Evolutionary conservation across 768 basidiomycete species (phyloP).

Genomic region (Mrakia frigida): DNA sequence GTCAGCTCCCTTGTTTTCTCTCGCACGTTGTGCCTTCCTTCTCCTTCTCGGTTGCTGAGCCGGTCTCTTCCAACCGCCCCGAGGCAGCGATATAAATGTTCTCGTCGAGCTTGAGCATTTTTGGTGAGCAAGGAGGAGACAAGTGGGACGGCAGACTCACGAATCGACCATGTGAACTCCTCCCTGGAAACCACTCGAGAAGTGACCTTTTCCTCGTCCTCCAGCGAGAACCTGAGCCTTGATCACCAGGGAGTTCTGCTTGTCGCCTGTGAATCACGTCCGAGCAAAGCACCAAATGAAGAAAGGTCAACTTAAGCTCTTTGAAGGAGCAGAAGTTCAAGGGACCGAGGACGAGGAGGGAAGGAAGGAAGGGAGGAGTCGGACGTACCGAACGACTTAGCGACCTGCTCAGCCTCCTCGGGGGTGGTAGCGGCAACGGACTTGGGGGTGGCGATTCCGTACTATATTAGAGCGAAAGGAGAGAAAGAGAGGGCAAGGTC

Average conservation of each 20-base stretch:
- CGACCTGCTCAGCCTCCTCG: constrained; percentile 82
- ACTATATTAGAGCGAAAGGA: constrained; percentile 52
- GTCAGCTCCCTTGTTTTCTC: not conserved
- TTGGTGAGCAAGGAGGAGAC: no score
- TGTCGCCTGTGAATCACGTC: not conserved
- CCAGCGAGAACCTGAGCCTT: constrained; percentile 99
- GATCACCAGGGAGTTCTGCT: constrained; percentile 80
- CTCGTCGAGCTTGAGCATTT: no score
- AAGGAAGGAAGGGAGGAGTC: not conserved
- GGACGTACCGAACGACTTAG: constrained; percentile 72
- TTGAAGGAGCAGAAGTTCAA: no score
- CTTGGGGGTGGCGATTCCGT: constrained; percentile 91
- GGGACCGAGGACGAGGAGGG: not conserved
- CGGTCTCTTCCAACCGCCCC: no score
- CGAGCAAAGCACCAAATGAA: not conserved
- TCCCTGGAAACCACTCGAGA: constrained; percentile 85
- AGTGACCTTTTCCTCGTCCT: constrained; percentile 95
- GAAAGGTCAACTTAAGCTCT: no score
- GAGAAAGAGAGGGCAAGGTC: constrained; percentile 15
- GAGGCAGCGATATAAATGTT: no score
- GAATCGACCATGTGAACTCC: constrained; percentile 91
- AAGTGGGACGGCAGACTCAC: constrained; percentile 48
- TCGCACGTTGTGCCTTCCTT: no score
- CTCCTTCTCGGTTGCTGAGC: no score
- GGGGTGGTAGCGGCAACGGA: constrained; percentile 79